Conservation (phyloP, 202 grass and related monocot genomes). For the Musa balbisiana region DNA sequence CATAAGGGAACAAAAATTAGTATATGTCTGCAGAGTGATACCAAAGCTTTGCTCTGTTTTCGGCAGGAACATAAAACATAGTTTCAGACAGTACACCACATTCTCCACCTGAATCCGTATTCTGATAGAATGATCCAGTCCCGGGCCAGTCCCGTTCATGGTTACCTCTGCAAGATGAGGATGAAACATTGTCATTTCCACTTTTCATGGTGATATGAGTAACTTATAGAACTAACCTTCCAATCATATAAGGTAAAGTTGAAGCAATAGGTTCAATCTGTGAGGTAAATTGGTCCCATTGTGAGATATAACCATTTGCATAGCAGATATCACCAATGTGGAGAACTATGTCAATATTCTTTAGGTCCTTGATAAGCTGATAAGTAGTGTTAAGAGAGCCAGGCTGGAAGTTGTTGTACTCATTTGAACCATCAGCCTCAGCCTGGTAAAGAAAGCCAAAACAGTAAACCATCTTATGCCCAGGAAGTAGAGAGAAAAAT, state of each 20-base stretch:
- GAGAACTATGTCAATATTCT: constrained; percentile 7
- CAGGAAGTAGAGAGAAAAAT: neutral
- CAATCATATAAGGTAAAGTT: constrained; percentile 63
- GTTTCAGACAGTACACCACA: constrained; percentile 67
- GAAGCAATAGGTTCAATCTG: constrained; percentile 71
- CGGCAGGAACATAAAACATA: constrained; percentile 68
- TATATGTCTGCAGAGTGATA: constrained; percentile 14
- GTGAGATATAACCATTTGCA: constrained; percentile 20
- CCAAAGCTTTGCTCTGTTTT: constrained; percentile 77
- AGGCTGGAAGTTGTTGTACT: constrained; percentile 1
- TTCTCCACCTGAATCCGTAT: constrained; percentile 57
- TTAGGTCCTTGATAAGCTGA: constrained; percentile 11
- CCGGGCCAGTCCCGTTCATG: constrained; percentile 85
- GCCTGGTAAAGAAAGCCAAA: constrained; percentile 32
- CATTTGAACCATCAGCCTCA: constrained; percentile 21
- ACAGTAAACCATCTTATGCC: neutral
- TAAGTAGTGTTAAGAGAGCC: constrained; percentile 12
- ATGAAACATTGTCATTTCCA: neutral
- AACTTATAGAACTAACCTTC: constrained; percentile 36
- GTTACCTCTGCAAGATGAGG: constrained; percentile 48
- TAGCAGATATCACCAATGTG: constrained; percentile 21
- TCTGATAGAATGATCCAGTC: constrained; percentile 63
- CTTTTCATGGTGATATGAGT: neutral
- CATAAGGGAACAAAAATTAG: neutral
- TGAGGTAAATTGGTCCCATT: constrained; percentile 60